Evolutionary conservation across 73 alveolate genomes (phyloP), one percentile per base, ranked within the genome.

Genomic region (Stentor roeselii): DNA sequence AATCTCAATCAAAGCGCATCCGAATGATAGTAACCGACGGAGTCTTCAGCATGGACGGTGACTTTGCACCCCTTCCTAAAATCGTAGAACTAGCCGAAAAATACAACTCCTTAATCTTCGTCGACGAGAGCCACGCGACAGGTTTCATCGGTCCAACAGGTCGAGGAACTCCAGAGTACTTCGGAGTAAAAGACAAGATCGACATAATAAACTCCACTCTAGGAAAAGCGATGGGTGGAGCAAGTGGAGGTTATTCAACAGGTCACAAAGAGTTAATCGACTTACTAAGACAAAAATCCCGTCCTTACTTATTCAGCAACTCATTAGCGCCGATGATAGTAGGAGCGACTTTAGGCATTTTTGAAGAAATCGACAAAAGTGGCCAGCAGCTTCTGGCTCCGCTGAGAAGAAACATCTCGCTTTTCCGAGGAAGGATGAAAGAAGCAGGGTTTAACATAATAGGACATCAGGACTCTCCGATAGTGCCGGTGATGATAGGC

Each of bases 21-120:
- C 85, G 92, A 39, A 78, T 91, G 86, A 90, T 91, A 15, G 96
- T 90, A 40, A 91, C 96, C 1, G 96, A 91, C 60, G 96, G 96
- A 14, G 93, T 91, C 84, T 91, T 91, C 85, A 85, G 93, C 75
- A 91, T 91, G 96, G 96, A 91, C 61, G 96, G 96, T 0, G 96
- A 91, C 60, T 83, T 91, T 39, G 96, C 96, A 3, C 95, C 95
- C 3, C 92, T 91, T 3, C 92, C 91, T 15, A 39, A 60, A 32
- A 89, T 91, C 39, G 90, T 89, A 40, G 89, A 74, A 60, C 92
- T 91, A 3, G 96, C 96, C 11, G 84, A 82, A 50, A 86, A 86
- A 87, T 91, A 91, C 84, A 89, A 86, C 60, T 95, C 96, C 30
- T 84, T 83, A 42, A 92, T 88, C 60, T 91, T 91, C 60, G 96